phyloP scores from a whole-genome alignment of 805 yeast species.

The Candida endomychidarum region DNA sequence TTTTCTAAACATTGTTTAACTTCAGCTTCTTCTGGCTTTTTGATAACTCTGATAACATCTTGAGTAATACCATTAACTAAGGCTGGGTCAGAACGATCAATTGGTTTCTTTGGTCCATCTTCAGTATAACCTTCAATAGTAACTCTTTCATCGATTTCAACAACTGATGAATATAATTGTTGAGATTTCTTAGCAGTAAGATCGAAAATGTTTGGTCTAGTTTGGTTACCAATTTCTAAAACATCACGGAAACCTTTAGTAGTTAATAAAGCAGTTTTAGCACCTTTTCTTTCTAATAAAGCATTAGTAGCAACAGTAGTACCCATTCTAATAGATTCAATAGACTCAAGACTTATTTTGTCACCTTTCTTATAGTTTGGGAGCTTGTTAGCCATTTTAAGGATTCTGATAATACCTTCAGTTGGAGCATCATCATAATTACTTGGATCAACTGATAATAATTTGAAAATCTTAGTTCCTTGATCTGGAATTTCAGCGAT shows the following conservation, averaged over 20 bases:
- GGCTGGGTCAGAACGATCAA: constrained; percentile 16
- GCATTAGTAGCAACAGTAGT: constrained; percentile 95
- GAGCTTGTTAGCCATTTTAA: constrained; percentile 49
- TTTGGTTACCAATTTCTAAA: constrained; percentile 79
- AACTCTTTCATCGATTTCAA: constrained; percentile 84
- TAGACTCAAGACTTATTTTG: constrained; percentile 45
- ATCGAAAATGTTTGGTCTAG: constrained; percentile 85
- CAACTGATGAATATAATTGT: constrained; percentile 66
- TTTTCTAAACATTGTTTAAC: constrained; percentile 20
- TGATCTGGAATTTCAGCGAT: constrained; percentile 43
- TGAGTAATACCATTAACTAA: constrained; percentile 31
- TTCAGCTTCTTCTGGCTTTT: constrained; percentile 22
- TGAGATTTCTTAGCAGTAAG: constrained; percentile 66
- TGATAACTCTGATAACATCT: constrained; percentile 26
- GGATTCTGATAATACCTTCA: constrained; percentile 76
- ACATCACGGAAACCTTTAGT: constrained; percentile 85
- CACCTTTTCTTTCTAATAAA: constrained; percentile 81
- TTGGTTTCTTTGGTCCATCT: constrained; percentile 31
- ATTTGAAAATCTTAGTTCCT: constrained; percentile 64
- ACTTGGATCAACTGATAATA: constrained; percentile 81
- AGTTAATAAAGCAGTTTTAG: constrained; percentile 78
- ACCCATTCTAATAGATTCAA: constrained; percentile 76
- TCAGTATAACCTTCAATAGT: constrained; percentile 70
- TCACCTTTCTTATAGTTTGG: constrained; percentile 45
- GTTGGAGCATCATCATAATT: constrained; percentile 84